A percentile compares a stretch with the other conserved stretches of the same genome.
Conservation (phyloP, 306 rosid species). For the Acacia acuminata region DNA sequence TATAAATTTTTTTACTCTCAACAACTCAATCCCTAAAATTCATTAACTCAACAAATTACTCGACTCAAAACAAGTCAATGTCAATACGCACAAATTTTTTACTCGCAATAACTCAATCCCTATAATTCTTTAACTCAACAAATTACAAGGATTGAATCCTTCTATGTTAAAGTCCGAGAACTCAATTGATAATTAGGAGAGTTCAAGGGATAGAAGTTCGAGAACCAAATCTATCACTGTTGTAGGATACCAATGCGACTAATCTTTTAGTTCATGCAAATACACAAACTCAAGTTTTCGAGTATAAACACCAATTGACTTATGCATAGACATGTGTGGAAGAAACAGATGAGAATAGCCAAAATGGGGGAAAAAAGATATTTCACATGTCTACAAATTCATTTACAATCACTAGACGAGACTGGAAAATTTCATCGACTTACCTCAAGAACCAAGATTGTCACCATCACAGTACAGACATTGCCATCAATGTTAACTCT, state of each 20-base stretch:
- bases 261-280: not conserved
- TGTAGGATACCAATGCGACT: not conserved
- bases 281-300: not conserved
- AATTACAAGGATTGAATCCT: no score
- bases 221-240: not conserved
- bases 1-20: no score
- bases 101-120: not conserved
- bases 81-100: no score
- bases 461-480: constrained; percentile 84
- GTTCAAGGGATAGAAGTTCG: no score
- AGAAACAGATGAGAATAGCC: not conserved
- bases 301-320: not conserved
- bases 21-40: not conserved
- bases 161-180: no score
- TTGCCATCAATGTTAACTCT: constrained; percentile 85
- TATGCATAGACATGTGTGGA: not conserved
- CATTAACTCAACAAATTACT: no score
- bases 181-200: not conserved
- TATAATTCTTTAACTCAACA: no score
- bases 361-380: no score
- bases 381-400: not conserved
- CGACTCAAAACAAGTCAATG: no score
- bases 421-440: not conserved
- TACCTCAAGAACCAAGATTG: constrained; percentile 83
- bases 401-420: not conserved